These are phyloP conservation scores for Phialocephala subalpina DNA, from an alignment of 2,329 filamentous ascomycete species.

Conservation along the genomic window DNA sequence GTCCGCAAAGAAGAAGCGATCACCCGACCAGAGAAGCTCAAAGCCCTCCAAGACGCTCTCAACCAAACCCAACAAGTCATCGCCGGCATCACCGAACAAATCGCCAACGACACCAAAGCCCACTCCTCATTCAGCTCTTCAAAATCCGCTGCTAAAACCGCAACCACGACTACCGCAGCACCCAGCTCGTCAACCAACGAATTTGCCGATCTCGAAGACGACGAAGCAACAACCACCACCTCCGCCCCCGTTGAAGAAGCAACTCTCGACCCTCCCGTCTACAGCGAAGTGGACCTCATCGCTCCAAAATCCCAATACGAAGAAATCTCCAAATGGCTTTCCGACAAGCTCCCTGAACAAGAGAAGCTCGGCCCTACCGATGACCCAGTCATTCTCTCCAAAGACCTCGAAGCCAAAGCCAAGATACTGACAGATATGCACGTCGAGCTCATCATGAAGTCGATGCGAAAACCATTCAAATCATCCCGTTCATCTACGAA, in stretches of 20 bases:
- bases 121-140: slow-evolving; percentile 60
- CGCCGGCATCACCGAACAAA: slow-evolving; percentile 72
- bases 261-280: slow-evolving; percentile 70
- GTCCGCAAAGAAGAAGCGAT: slow-evolving; percentile 76
- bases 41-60: slow-evolving; percentile 73
- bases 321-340: slow-evolving; percentile 76
- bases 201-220: slow-evolving; percentile 83
- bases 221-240: slow-evolving; percentile 50
- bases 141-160: slow-evolving; percentile 48
- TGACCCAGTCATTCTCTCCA: slow-evolving; percentile 76
- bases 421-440: slow-evolving; percentile 76
- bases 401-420: slow-evolving; percentile 74
- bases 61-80: slow-evolving; percentile 76
- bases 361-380: slow-evolving; percentile 73
- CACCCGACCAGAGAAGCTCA: slow-evolving; percentile 74
- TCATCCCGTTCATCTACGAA: slow-evolving; percentile 38
- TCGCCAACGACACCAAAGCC: slow-evolving; percentile 73
- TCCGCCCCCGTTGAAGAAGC: slow-evolving; percentile 49
- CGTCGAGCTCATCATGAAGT: slow-evolving; percentile 75
- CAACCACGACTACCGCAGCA: slow-evolving; percentile 49
- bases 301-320: slow-evolving; percentile 69
- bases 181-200: slow-evolving; percentile 54
- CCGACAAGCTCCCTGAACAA: slow-evolving; percentile 74
- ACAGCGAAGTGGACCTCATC: slow-evolving; percentile 76
- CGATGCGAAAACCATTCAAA: slow-evolving; percentile 61